These are phyloP conservation scores for Cyberlindnera galapagoensis DNA, from an alignment of 805 yeast genomes.

Conservation along the genomic window DNA sequence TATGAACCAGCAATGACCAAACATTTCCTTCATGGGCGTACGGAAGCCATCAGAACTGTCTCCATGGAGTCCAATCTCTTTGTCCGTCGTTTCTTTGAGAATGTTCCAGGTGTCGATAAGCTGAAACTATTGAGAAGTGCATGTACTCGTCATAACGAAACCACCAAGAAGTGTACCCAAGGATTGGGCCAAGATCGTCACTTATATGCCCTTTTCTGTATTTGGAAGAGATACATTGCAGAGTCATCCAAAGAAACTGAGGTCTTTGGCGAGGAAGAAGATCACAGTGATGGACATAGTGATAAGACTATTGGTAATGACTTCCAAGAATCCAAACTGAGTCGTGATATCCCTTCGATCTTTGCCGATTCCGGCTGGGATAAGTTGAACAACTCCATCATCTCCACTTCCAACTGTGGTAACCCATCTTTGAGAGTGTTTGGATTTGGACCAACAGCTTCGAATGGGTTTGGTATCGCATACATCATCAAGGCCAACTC, in stretches of 20 bases:
- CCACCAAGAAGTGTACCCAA: conserved; percentile 59
- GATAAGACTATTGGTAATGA: conserved; percentile 19
- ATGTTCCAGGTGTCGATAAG: conserved; percentile 52
- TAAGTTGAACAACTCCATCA: conserved; percentile 67
- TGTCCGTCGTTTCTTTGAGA: conserved; percentile 79
- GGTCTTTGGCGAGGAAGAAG: no score
- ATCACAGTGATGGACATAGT: conserved; percentile 23
- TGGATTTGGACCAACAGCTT: conserved; percentile 88
- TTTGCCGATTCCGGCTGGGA: conserved; percentile 90
- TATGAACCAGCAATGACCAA: conserved; percentile 98
- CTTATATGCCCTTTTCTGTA: conserved; percentile 77
- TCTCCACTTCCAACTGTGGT: conserved; percentile 87
- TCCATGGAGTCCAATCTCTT: conserved; percentile 73
- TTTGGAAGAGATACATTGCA: conserved; percentile 65
- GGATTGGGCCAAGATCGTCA: conserved; percentile 95
- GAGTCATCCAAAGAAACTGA: conserved; percentile 17
- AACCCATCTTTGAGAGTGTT: conserved; percentile 81
- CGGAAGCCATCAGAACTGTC: conserved; percentile 87
- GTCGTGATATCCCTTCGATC: conserved; percentile 54
- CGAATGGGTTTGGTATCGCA: conserved; percentile 91
- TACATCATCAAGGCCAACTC: conserved; percentile 80
- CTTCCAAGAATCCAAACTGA: conserved; percentile 4
- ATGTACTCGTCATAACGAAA: conserved; percentile 60
- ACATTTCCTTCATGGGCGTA: conserved; percentile 79
- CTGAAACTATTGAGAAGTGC: conserved; percentile 54